Base-by-base conservation (phyloP, 768 basidiomycete species). In the Russula brevipes region DNA sequence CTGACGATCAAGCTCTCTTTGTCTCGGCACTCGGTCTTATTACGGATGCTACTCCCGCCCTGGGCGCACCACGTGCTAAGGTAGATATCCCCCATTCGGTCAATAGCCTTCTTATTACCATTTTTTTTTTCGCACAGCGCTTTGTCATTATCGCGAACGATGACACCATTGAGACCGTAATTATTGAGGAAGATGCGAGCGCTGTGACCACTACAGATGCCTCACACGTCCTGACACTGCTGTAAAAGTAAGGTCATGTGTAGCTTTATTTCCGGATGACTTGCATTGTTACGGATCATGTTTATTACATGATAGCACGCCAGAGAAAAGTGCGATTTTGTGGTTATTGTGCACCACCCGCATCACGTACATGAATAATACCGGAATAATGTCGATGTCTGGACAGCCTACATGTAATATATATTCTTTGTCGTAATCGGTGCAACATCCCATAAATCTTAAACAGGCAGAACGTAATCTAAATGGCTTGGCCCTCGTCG, bases 31-130 rank as follows among this genome's bases (percentile, higher is more conserved):
- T 79, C 36, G 81, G 81, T 9, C 72, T 82, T 63, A 69, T 80
- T 56, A 74, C 80, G 56, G 80, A 81, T 62, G 80, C 76, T 14
- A 79, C 84, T 9, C 74, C 76, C 3, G 70, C 84, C 14, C 81
- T 93, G 14, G 90, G 89, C 19, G 81, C 80, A 10, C 82, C 82
- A 1, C 86, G 90, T 49, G 80, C 89, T 16, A 87, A 77, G 77
- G 71, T 76, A 39, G 6, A 24, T 11, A 7, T 2, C 7, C 24
- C 11, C 38, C 11, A 19, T 9, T 44, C 12, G 66, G 16, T 54
- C 35, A n/a, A 17, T 12, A 6, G 1, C 3, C 33, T 6, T 45
- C 14, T 19, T 24, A n/a, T 5, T 5, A 10, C 24, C 17, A 2
- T 7, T 45, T 33, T 38, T 42, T 17, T 17, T 47, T 55, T 30